Percentiles rank a stretch among this genome's conserved stretches.
Conservation (phyloP, 139 green algal genomes). For the Limnomonas spitsbergensis region DNA sequence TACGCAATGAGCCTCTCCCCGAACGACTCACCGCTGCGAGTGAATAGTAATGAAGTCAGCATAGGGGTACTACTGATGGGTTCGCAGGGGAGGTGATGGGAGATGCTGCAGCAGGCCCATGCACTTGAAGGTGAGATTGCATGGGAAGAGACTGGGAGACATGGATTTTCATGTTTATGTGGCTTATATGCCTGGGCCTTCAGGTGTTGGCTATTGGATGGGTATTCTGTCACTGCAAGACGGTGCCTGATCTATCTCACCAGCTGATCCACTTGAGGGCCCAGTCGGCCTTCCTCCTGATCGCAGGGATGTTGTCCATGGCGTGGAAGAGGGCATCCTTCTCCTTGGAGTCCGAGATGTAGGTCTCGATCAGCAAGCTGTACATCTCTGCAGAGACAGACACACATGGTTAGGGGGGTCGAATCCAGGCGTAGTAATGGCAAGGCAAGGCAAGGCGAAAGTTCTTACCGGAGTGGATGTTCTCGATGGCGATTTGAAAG, state of each 20-base stretch:
- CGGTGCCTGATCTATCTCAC: no score
- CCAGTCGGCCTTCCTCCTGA: slow-evolving; percentile 96
- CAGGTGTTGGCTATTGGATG: no score
- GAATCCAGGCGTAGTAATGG: no score
- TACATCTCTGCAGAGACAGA: slow-evolving; percentile 92
- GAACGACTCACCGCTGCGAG: slow-evolving; percentile 61
- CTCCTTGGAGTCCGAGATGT: slow-evolving; percentile 88
- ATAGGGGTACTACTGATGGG: neutral
- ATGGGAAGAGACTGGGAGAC: no score
- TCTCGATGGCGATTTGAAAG: slow-evolving; percentile 99
- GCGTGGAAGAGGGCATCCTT: slow-evolving; percentile 88
- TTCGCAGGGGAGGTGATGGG: no score
- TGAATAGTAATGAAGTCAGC: neutral
- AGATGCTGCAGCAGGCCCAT: neutral
- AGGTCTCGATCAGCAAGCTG: slow-evolving; percentile 93
- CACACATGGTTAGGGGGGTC: no score
- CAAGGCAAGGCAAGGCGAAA: no score
- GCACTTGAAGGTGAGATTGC: neutral
- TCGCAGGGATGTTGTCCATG: slow-evolving; percentile 85
- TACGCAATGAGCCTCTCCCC: slow-evolving; percentile 92
- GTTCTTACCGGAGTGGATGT: slow-evolving; percentile 89
- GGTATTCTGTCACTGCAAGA: no score
- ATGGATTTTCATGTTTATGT: no score
- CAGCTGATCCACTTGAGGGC: slow-evolving; percentile 92
- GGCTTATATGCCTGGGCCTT: no score